Percentiles rank a stretch among this genome's conserved stretches.
These are phyloP conservation scores for Spathaspora passalidarum DNA, from an alignment of 805 yeast species.

Conservation along the genomic window DNA sequence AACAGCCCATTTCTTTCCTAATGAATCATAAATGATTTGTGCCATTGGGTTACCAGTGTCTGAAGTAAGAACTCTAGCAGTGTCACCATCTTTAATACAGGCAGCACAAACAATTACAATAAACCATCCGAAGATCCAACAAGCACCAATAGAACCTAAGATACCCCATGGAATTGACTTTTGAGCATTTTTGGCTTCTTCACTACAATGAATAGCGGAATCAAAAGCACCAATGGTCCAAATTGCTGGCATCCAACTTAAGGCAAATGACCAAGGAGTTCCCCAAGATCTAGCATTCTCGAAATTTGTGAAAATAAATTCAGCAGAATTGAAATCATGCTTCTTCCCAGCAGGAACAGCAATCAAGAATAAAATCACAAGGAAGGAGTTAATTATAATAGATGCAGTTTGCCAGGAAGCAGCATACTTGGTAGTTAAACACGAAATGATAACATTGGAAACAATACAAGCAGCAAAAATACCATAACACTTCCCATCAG, in stretches of 20 bases:
- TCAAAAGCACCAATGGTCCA: conserved; percentile 80
- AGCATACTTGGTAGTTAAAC: conserved; percentile 53
- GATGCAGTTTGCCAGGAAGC: conserved; percentile 61
- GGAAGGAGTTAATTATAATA: conserved; percentile 49
- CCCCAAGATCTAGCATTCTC: conserved; percentile 45
- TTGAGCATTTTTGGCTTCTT: conserved; percentile 63
- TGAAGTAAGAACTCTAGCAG: conserved; percentile 40
- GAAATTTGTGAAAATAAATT: conserved; percentile 52
- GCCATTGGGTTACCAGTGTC: conserved; percentile 62
- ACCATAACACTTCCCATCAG: conserved; percentile 57
- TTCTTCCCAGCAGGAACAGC: conserved; percentile 63
- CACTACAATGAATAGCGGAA: conserved; percentile 69
- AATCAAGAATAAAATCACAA: conserved; percentile 54
- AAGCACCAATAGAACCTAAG: conserved; percentile 52
- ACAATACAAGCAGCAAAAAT: conserved; percentile 61
- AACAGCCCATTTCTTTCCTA: conserved; percentile 64
- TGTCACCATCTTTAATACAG: conserved; percentile 47
- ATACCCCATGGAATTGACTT: conserved; percentile 66
- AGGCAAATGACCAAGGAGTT: conserved; percentile 42
- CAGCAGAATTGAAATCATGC: conserved; percentile 15
- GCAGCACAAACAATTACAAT: conserved; percentile 54
- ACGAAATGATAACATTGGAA: conserved; percentile 50
- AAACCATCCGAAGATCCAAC: conserved; percentile 58
- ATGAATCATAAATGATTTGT: conserved; percentile 57
- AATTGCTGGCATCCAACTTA: conserved; percentile 61